A percentile compares a stretch with the other conserved stretches of the same genome.
These are phyloP conservation scores for Jatropha curcas DNA, from an alignment of 345 rosid genomes.

Conservation along the genomic window DNA sequence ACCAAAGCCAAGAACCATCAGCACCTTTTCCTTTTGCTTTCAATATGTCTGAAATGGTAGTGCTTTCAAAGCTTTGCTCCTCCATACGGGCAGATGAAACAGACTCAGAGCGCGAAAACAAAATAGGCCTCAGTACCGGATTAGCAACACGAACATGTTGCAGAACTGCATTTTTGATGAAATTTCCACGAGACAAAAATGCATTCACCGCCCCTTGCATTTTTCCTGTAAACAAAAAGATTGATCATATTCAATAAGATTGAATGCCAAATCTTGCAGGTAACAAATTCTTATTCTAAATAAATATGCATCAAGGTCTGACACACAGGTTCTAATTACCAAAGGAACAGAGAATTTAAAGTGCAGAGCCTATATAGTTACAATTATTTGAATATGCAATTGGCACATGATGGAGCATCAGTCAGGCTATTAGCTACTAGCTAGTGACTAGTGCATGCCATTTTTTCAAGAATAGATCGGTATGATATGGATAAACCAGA, in stretches of 20 bases:
- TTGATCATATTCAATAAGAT: background rate
- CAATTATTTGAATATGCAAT: no score
- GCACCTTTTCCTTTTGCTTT: conserved; percentile 81
- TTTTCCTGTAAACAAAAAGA: conserved; percentile 19
- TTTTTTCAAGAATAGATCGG: no score
- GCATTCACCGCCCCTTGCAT: conserved; percentile 62
- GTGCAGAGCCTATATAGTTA: no score
- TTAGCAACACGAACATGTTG: conserved; percentile 59
- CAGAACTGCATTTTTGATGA: conserved; percentile 52
- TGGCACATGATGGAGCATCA: no score
- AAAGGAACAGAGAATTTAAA: no score
- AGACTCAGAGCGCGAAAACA: conserved; percentile 55
- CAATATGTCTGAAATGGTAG: conserved; percentile 76
- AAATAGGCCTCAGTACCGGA: conserved; percentile 50
- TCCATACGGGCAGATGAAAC: conserved; percentile 68
- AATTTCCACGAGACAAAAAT: conserved; percentile 49
- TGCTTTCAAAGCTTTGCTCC: conserved; percentile 92
- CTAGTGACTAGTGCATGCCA: no score
- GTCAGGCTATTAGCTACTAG: no score
- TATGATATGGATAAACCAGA: no score
- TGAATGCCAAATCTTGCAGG: background rate
- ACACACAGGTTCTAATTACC: no score
- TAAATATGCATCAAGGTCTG: background rate
- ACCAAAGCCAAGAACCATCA: conserved; percentile 99
- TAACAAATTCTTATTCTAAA: background rate